Base-by-base conservation (phyloP, 148 eudicot genomes). In the Cornus controversa region DNA sequence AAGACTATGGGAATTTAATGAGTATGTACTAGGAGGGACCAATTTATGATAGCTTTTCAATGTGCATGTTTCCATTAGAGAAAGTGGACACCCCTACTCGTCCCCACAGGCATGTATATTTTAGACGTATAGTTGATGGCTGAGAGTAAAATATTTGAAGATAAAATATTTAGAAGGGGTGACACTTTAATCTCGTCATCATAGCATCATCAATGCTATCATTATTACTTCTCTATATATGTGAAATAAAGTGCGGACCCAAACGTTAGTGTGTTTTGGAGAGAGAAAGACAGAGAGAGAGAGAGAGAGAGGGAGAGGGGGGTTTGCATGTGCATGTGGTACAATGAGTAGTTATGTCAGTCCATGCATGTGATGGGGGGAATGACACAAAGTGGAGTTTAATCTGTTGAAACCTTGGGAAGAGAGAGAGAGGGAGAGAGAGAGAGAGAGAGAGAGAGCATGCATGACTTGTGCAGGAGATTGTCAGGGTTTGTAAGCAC, bases 301-400 rank as follows among this genome's bases (percentile, higher is more conserved):
- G 47, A 60, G 27, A 50, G 45, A 69, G 27, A n/a, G 45, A 14
- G 66, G 9, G 75, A 60, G 47, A 60, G 27, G 28, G 20, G 54
- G 14, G 42, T 45, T 70, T 73, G 79, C 75, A 73, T 75, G 78
- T 63, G 84, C 77, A 79, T 74, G 87, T 85, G 88, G 65, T 77
- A 54, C 71, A 80, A 85, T 82, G 84, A 85, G 84, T 82, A 67
- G 53, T 40, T 28, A 79, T 79, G 81, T 79, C 81, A 79, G 81
- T 66, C 69, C 71, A 75, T 83, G 89, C 84, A 81, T 86, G 86
- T 77, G 80, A 78, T n/a, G 75, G 72, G 74, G 54, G 72, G 71
- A 70, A 75, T 82, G 66, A 72, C 67, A 57, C 72, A 22, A 40
- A 79, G 36, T 66, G 77, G 81, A 79, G 28, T 72, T 63, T 14